Percentiles rank a stretch among this genome's conserved stretches.
Evolutionary conservation across 495 filamentous ascomycete genomes (phyloP).

Genomic region (Aspergillus nidulans): DNA sequence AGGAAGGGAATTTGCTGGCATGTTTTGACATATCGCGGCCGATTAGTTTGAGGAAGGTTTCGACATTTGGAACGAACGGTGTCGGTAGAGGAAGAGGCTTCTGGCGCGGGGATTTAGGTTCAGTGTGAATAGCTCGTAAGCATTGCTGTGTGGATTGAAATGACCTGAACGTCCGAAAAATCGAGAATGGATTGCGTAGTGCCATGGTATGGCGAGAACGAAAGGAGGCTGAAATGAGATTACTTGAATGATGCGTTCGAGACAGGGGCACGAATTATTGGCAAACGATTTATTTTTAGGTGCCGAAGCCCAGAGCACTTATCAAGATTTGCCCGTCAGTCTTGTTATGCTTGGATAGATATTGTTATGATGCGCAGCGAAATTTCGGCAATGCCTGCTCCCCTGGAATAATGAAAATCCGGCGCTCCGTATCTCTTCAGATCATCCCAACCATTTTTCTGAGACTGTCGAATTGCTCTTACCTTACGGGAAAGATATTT

Average conservation of each 20-base stretch:
- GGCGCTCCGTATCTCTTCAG: too few relatives aligned
- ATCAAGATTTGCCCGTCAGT: background rate
- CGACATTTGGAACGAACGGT: conserved; percentile 81
- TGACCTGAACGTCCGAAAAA: conserved; percentile 25
- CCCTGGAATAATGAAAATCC: conserved; percentile 38
- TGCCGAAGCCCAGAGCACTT: too few relatives aligned
- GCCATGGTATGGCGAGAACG: conserved; percentile 21
- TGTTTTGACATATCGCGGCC: conserved; percentile 80
- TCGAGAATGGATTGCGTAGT: conserved; percentile 31
- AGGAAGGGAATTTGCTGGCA: conserved; percentile 73
- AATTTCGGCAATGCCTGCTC: conserved; percentile 28
- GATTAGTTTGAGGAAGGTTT: conserved; percentile 87
- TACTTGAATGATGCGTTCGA: too few relatives aligned
- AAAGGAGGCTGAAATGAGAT: too few relatives aligned
- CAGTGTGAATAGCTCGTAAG: conserved; percentile 30
- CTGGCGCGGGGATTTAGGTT: conserved; percentile 7
- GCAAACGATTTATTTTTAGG: too few relatives aligned
- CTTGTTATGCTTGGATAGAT: background rate
- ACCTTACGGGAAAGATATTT: too few relatives aligned
- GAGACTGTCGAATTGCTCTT: too few relatives aligned
- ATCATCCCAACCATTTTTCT: too few relatives aligned
- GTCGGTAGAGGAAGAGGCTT: conserved; percentile 54
- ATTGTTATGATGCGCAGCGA: conserved; percentile 20
- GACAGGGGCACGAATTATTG: too few relatives aligned
- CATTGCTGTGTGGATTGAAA: conserved; percentile 26